These are phyloP conservation scores for Debaryomyces fabryi DNA, from an alignment of 1,139 yeast species.

Conservation along the genomic window DNA sequence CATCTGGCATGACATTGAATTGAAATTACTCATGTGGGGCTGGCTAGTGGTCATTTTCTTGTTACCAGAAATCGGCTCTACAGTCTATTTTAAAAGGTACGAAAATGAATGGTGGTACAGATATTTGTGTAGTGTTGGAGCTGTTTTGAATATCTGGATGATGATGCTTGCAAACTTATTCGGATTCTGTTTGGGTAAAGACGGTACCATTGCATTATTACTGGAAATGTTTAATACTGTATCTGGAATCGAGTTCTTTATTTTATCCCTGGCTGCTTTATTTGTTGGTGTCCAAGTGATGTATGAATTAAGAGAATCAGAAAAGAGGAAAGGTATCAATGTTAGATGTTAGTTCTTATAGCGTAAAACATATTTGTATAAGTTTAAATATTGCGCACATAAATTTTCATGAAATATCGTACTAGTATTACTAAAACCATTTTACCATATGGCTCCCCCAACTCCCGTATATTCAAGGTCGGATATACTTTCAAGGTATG, in stretches of 20 bases:
- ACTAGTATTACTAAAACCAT: background rate
- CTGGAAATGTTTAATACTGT: slow-evolving; percentile 71
- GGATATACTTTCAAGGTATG: slow-evolving; percentile 33
- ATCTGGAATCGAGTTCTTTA: slow-evolving; percentile 67
- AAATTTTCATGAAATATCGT: background rate
- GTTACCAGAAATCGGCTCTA: slow-evolving; percentile 82
- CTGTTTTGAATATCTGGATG: slow-evolving; percentile 89
- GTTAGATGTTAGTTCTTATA: slow-evolving; percentile 60
- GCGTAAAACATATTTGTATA: background rate
- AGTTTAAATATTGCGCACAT: slow-evolving; percentile 4
- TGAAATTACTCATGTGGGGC: slow-evolving; percentile 89
- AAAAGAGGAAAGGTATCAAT: slow-evolving; percentile 79
- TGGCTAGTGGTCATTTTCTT: slow-evolving; percentile 89
- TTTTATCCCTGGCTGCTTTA: slow-evolving; percentile 64
- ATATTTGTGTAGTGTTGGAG: slow-evolving; percentile 83
- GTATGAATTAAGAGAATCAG: slow-evolving; percentile 91
- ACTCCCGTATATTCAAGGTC: slow-evolving; percentile 41
- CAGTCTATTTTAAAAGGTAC: slow-evolving; percentile 46
- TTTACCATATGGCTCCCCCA: slow-evolving; percentile 46
- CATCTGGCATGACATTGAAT: slow-evolving; percentile 96
- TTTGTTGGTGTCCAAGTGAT: slow-evolving; percentile 89
- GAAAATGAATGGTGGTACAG: slow-evolving; percentile 70
- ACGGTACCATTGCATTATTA: slow-evolving; percentile 72
- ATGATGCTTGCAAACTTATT: slow-evolving; percentile 97
- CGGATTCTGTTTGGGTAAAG: slow-evolving; percentile 92